Base-by-base conservation (phyloP, 495 filamentous ascomycete genomes). In the Chaetomium fimeti region DNA sequence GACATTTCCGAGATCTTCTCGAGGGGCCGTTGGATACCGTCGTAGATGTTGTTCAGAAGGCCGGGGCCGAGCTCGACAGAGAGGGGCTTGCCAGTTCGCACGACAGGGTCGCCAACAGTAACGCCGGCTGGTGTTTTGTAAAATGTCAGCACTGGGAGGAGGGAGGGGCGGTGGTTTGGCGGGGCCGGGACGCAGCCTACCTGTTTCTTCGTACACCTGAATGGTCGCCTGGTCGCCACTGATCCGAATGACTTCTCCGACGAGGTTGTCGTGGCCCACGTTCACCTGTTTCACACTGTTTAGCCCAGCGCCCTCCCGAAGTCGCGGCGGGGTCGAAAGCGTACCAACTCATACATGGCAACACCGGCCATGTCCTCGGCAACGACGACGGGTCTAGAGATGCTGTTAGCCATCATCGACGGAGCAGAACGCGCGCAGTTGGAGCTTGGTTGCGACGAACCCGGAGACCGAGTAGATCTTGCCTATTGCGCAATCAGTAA, bases 11-110 rank as follows among this genome's bases (percentile, higher is more conserved):
- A 82, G 71, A 99, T 99, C 62, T 84, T 86, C 73, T 87, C 88
- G 68, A 99, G 86, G 61, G 94, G 94, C 65, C 94, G 90, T 76
- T 99, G 94, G 70, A 99, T 98, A 74, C 94, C 94, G 74, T 99
- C 95, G 81, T 98, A 98, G 75, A 98, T 98, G 58, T 95, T 98
- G 81, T 98, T 93, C 87, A 98, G 91, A 79, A 99, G 79, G 71
- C 95, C 94, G 67, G 94, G 94, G 29, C 94, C 94, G 60, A 98
- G 87, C 78, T 99, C 95, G 74, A 99, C 94, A 54, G 93, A 95
- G 5, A 99, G 83, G 62, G 94, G 95, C 83, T 97, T 97, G 71
- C 92, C 91, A 18, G 94, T 96, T 66, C 92, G 85, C 38, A 81
- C 61, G 60, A 98, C 95, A 52, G 94, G 94, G 72, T 98, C 94